Percentiles rank a stretch among this genome's conserved stretches.
phyloP scores from a whole-genome alignment of 176 grass and related monocot species.

The Guadua angustifolia region DNA sequence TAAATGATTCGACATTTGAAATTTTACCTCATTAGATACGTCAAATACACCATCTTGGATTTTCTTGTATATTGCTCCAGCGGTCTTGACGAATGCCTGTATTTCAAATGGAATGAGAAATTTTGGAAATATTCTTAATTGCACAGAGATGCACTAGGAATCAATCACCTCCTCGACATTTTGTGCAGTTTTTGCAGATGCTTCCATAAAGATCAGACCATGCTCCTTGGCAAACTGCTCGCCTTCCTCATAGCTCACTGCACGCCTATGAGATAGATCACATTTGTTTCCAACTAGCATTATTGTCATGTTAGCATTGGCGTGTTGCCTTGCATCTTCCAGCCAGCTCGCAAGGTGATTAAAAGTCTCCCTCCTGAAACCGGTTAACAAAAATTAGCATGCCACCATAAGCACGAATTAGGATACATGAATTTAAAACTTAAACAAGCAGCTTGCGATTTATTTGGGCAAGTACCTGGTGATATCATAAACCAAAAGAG shows the following conservation, averaged over 20 bases:
- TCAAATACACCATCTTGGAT: conserved; percentile 83
- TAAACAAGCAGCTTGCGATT: not conserved
- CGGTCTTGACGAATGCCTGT: conserved; percentile 72
- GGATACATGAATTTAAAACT: not conserved
- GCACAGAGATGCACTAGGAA: not conserved
- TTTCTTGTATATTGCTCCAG: conserved; percentile 80
- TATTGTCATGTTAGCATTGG: conserved; percentile 78
- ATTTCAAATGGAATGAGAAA: conserved; percentile 28
- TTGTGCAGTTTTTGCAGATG: conserved; percentile 75
- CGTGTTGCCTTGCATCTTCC: conserved; percentile 80
- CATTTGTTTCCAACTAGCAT: conserved; percentile 80
- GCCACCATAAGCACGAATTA: not conserved
- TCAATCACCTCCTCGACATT: conserved; percentile 69
- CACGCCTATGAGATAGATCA: conserved; percentile 71
- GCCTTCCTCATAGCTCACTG: conserved; percentile 71
- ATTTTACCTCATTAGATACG: conserved; percentile 74
- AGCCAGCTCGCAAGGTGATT: conserved; percentile 85
- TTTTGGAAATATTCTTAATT: not conserved
- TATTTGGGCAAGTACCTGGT: conserved; percentile 47
- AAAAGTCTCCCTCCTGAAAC: conserved; percentile 77
- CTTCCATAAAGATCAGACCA: conserved; percentile 80
- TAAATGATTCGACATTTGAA: not conserved
- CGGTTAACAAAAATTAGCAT: not conserved
- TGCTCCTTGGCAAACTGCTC: conserved; percentile 84
- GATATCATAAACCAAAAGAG: conserved; percentile 77